Evolutionary conservation across 768 basidiomycete genomes (phyloP), one percentile per base, ranked within the genome.

Genomic region (Suillus luteus): DNA sequence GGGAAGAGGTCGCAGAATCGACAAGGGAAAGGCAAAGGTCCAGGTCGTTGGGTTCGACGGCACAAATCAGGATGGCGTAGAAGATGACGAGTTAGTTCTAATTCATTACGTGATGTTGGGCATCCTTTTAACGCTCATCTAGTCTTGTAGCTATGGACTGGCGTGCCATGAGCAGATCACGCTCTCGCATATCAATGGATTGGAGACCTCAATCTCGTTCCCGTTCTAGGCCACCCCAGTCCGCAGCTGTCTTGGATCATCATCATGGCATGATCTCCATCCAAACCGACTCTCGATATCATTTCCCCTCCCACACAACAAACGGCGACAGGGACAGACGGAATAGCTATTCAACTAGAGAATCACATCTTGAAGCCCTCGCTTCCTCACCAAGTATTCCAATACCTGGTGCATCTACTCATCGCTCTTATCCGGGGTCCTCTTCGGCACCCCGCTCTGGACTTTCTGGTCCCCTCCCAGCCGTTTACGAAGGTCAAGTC

Each of bases 131-230:
- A 65, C 65, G 60, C 63, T 52, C 61, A 71, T 60, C 46, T 64
- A 88, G 88, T 64, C 79, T 81, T 61, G 83, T 84, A 52, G 78
- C 87, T 33, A 97, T 97, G 95, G 95, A 96, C 72, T 97, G 95
- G 95, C 84, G 94, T 57, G 88, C 92, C 38, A 87, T 94, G 73
- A 95, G 93, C 76, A 85, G 95, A 66, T 96, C 95, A 31, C 85
- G 94, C 70, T 96, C 95, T 15, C 86, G 95, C 27, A 89, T 90
- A 69, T 89, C 91, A 24, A 94, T 96, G 92, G 94, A 96, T 74
- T 95, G 94, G 94, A 82, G 89, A 62, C 88, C 91, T 40, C 78
- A 87, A 60, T 88, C 86, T 76, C 87, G 90, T 61, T 92, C 91
- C 37, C 86, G 90, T 60, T 92, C 91, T 51, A 85, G 93, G 43